Conservation (phyloP, 768 basidiomycete species). For the Leccinum subgranulosum region DNA sequence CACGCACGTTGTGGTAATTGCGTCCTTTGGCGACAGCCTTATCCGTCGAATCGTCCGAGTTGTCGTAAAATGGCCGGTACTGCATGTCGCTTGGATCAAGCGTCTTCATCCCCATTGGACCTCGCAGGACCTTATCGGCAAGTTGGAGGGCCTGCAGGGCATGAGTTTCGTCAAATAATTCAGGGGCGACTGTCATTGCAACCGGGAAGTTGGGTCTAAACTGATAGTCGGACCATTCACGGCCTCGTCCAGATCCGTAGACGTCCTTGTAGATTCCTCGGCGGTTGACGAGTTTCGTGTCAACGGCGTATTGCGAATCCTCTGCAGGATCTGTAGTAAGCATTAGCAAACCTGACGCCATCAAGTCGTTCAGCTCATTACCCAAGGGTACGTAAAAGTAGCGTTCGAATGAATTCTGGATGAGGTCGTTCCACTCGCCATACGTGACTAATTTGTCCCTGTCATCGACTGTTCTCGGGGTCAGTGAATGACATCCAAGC, state of each 20-base stretch:
- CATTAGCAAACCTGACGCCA: not conserved
- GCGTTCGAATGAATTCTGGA: conserved; percentile 85
- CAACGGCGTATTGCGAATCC: conserved; percentile 68
- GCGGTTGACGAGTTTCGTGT: conserved; percentile 72
- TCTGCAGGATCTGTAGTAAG: conserved; percentile 56
- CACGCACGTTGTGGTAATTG: conserved; percentile 86
- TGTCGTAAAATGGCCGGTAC: conserved; percentile 91
- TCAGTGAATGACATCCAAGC: not conserved
- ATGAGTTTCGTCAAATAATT: conserved; percentile 80
- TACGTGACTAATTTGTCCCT: conserved; percentile 72
- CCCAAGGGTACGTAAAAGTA: conserved; percentile 86
- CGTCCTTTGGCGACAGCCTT: conserved; percentile 83
- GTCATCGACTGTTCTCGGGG: conserved; percentile 57
- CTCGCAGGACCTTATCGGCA: conserved; percentile 78
- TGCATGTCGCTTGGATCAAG: conserved; percentile 84
- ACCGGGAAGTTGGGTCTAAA: conserved; percentile 91
- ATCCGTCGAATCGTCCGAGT: conserved; percentile 89
- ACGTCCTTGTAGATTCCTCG: conserved; percentile 99
- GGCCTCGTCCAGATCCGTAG: conserved; percentile 78
- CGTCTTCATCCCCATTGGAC: conserved; percentile 95
- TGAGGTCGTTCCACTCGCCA: conserved; percentile 82
- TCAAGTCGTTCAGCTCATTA: conserved; percentile 26
- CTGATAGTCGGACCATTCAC: conserved; percentile 98
- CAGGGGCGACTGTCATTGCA: conserved; percentile 96
- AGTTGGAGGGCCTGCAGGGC: conserved; percentile 77